Percentiles rank a stretch among this genome's conserved stretches.
phyloP scores from a whole-genome alignment of 1,284 basidiomycete genomes.

The Trametes polyzona region DNA sequence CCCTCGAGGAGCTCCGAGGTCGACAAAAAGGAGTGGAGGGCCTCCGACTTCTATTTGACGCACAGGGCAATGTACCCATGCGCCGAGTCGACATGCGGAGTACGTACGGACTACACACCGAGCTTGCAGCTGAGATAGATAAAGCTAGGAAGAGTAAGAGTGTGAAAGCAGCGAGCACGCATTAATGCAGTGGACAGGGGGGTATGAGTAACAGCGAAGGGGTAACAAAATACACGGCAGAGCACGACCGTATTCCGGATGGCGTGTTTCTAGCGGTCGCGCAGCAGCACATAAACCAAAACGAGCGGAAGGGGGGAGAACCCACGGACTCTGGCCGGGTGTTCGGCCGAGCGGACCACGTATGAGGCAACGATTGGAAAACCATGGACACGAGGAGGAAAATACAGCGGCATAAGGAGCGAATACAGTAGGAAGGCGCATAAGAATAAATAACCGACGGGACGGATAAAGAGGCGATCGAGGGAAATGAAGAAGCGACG shows the following conservation, averaged over 20 bases:
- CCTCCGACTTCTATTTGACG: neutral
- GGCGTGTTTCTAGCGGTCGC: conserved; percentile 8
- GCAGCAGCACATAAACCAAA: conserved; percentile 4
- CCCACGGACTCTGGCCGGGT: conserved; percentile 3
- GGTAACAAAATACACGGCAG: conserved; percentile 10
- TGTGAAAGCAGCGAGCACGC: neutral
- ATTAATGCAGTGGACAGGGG: neutral
- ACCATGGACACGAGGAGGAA: neutral
- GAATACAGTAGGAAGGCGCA: conserved; percentile 15
- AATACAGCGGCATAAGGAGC: conserved; percentile 7
- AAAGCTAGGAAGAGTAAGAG: neutral
- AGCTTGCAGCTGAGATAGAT: neutral
- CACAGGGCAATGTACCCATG: neutral
- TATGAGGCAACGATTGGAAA: neutral
- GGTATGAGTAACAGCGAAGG: conserved; percentile 2
- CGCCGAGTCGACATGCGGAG: neutral
- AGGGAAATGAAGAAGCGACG: neutral
- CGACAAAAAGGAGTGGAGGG: neutral
- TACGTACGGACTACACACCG: neutral
- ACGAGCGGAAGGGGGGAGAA: conserved; percentile 1
- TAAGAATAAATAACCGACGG: conserved; percentile 10
- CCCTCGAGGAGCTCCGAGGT: neutral
- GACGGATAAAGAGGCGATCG: neutral
- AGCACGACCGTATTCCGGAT: neutral
- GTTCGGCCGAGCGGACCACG: neutral